Conservation (phyloP, 2,329 filamentous ascomycete genomes). For the Ceratocystiopsis brevicomis region DNA sequence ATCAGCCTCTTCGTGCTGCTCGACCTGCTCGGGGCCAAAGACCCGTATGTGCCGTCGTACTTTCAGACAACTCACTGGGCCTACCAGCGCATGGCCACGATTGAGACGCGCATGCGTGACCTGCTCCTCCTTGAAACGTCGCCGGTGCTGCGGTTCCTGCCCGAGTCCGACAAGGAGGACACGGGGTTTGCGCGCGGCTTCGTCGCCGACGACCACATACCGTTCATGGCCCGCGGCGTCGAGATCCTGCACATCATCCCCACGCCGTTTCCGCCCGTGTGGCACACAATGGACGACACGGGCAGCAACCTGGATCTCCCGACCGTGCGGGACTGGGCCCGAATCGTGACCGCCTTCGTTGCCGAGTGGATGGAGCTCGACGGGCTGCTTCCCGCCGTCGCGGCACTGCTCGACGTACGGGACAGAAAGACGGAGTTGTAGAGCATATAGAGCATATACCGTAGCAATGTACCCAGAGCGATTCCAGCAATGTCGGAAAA, state of each 20-base stretch:
- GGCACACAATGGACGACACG: conserved; percentile 75
- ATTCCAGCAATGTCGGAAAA: no score
- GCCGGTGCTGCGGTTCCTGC: conserved; percentile 39
- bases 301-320: conserved; percentile 64
- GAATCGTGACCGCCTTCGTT: conserved; percentile 64
- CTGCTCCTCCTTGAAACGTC: conserved; percentile 31
- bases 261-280: conserved; percentile 59
- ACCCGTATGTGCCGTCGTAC: conserved; percentile 51
- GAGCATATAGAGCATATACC: no score
- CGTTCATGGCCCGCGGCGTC: conserved; percentile 74
- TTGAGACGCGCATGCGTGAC: conserved; percentile 45
- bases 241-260: conserved; percentile 83
- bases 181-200: conserved; percentile 29
- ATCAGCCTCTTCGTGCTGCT: conserved; percentile 50
- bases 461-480: neutral
- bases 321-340: conserved; percentile 74
- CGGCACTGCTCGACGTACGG: neutral
- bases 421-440: conserved; percentile 9
- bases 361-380: conserved; percentile 80
- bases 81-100: conserved; percentile 44
- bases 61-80: conserved; percentile 71
- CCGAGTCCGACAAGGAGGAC: conserved; percentile 36
- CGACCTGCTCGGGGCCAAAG: conserved; percentile 38
- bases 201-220: conserved; percentile 76
- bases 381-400: conserved; percentile 6